A percentile compares a stretch with the other conserved stretches of the same genome.
These are phyloP conservation scores for Yamagishiella unicocca DNA, from an alignment of 139 green algal species.

Conservation along the genomic window DNA sequence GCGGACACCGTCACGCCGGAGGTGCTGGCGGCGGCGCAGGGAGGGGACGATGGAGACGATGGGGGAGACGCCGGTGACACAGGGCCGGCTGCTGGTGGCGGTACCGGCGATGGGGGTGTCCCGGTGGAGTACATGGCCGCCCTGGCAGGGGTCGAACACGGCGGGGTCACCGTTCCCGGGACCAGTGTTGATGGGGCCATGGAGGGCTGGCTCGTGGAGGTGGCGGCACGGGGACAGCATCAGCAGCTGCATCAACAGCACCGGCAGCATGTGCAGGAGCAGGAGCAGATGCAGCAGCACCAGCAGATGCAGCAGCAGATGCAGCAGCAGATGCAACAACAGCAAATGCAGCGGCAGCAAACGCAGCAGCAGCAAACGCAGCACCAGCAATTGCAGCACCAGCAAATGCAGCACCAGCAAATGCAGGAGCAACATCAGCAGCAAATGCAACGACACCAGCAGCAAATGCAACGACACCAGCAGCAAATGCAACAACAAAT, in stretches of 20 bases:
- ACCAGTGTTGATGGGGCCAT: too few species aligned
- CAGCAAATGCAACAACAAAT: background rate
- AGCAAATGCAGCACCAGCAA: background rate
- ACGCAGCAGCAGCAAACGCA: background rate
- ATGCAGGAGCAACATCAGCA: background rate
- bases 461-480: background rate
- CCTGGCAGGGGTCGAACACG: background rate
- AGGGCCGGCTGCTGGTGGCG: background rate
- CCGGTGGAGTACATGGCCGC: background rate
- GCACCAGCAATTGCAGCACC: background rate
- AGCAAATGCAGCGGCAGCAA: background rate
- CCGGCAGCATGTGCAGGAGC: background rate
- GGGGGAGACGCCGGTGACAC: too few species aligned
- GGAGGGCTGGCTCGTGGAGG: too few species aligned
- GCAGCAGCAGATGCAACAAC: background rate
- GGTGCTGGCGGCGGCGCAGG: constrained; percentile 3
- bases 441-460: background rate
- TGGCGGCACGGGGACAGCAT: background rate
- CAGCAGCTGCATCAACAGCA: background rate
- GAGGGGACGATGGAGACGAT: background rate
- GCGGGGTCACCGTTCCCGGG: too few species aligned
- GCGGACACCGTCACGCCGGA: background rate
- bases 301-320: background rate
- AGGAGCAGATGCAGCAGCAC: background rate
- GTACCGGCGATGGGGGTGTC: background rate